phyloP scores from a whole-genome alignment of 2,329 filamentous ascomycete species.

The Emmonsia crescens region DNA sequence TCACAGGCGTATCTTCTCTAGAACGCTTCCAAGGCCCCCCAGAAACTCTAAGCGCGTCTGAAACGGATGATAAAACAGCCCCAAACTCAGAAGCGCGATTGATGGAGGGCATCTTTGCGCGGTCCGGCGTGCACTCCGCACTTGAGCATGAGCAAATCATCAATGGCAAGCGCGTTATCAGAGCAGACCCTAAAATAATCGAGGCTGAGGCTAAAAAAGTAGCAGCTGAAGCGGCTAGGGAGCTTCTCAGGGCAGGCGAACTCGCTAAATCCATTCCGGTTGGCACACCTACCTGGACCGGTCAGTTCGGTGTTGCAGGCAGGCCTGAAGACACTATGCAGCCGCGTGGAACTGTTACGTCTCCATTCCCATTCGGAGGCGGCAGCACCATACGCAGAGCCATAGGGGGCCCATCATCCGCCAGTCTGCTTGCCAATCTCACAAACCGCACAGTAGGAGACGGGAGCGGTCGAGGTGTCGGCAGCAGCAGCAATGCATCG shows the following conservation, averaged over 20 bases:
- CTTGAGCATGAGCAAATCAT: slow-evolving; percentile 90
- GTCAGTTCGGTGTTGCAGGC: slow-evolving; percentile 67
- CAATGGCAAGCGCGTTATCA: slow-evolving; percentile 58
- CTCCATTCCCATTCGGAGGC: slow-evolving; percentile 15
- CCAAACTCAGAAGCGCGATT: slow-evolving; percentile 57
- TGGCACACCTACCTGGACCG: slow-evolving; percentile 90
- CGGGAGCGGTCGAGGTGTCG: slow-evolving; percentile 8
- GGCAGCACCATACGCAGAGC: slow-evolving; percentile 26
- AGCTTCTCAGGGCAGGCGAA: slow-evolving; percentile 62
- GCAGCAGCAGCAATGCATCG: slow-evolving; percentile 15
- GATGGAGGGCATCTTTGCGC: slow-evolving; percentile 80
- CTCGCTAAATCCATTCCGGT: slow-evolving; percentile 62
- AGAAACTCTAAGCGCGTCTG: slow-evolving; percentile 17
- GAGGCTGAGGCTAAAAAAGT: slow-evolving; percentile 71
- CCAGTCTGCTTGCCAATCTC: slow-evolving; percentile 31
- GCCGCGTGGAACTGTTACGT: not conserved
- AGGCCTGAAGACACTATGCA: slow-evolving; percentile 41
- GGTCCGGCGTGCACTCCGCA: slow-evolving; percentile 76
- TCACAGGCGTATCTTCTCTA: slow-evolving; percentile 52
- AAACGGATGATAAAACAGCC: slow-evolving; percentile 18
- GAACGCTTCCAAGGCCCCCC: slow-evolving; percentile 49
- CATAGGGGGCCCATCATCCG: slow-evolving; percentile 30
- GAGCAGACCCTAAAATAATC: slow-evolving; percentile 67
- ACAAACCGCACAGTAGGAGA: slow-evolving; percentile 17
- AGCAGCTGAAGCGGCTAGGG: slow-evolving; percentile 64